Percentiles rank a stretch among this genome's conserved stretches.
Conservation (phyloP, 371 early-diverging fungal genomes). For the Choanephora cucurbitarum region DNA sequence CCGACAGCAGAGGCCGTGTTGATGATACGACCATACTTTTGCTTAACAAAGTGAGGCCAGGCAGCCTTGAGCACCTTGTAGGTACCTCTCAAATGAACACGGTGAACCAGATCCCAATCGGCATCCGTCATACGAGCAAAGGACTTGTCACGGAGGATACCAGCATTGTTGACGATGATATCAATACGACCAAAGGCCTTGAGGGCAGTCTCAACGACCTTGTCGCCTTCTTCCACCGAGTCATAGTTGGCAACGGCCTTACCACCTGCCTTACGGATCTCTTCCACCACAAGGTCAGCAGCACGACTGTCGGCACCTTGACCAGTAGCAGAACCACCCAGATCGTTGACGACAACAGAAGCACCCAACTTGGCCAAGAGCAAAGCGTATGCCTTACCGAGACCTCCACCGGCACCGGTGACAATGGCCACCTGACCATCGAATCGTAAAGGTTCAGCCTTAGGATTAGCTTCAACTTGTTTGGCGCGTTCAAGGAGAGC, state of each 20-base stretch:
- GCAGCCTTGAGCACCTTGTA: conserved; percentile 96
- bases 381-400: conserved; percentile 88
- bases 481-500: conserved; percentile 80
- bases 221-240: conserved; percentile 95
- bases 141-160: conserved; percentile 95
- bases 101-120: conserved; percentile 94
- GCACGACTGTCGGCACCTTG: conserved; percentile 74
- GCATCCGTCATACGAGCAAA: conserved; percentile 94
- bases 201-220: conserved; percentile 95
- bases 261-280: conserved; percentile 92
- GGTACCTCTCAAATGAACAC: conserved; percentile 92
- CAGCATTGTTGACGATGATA: conserved; percentile 97
- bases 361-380: conserved; percentile 82
- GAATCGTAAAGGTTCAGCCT: conserved; percentile 66
- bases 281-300: conserved; percentile 96
- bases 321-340: conserved; percentile 65
- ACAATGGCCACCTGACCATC: conserved; percentile 88
- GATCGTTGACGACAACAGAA: conserved; percentile 90
- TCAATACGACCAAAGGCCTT: conserved; percentile 95
- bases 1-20: conserved; percentile 95
- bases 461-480: conserved; percentile 58
- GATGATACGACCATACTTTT: conserved; percentile 90
- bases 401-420: conserved; percentile 92
- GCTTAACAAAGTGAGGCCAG: conserved; percentile 94
- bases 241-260: conserved; percentile 98